A percentile compares a stretch with the other conserved stretches of the same genome.
These are phyloP conservation scores for Fusarium euwallaceae DNA, from an alignment of 2,329 filamentous ascomycete species.

Conservation along the genomic window DNA sequence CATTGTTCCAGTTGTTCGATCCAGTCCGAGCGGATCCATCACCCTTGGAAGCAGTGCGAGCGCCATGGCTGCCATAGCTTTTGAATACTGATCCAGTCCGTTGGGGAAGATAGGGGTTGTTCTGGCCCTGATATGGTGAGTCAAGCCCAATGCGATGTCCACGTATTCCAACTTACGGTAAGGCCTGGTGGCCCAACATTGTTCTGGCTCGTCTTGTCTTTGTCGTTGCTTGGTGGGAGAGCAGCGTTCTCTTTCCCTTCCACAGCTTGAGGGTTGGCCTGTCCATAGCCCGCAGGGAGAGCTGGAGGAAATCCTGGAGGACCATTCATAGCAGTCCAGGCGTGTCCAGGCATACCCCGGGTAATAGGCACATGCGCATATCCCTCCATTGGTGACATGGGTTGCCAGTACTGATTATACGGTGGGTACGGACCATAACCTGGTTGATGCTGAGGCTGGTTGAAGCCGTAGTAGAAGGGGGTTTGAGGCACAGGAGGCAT, in stretches of 20 bases:
- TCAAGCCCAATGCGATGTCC: constrained; percentile 3
- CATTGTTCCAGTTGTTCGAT: constrained; percentile 33
- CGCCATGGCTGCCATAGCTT: constrained; percentile 28
- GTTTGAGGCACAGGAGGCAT: constrained; percentile 59
- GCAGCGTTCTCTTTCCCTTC: constrained; percentile 18
- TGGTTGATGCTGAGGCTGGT: constrained; percentile 50
- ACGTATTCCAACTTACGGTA: constrained; percentile 31
- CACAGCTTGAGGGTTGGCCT: constrained; percentile 10
- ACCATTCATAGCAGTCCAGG: constrained; percentile 40
- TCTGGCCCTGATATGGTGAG: constrained; percentile 26
- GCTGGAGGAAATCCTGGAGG: constrained; percentile 36
- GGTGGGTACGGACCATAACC: constrained; percentile 38
- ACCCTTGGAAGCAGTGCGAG: constrained; percentile 28
- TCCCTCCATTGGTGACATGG: constrained; percentile 23
- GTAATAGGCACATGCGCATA: constrained; percentile 49
- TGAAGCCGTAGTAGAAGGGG: constrained; percentile 58
- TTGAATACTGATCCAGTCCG: constrained; percentile 34
- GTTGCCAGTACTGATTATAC: constrained; percentile 22
- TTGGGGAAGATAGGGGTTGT: constrained; percentile 47
- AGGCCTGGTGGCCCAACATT: constrained; percentile 47
- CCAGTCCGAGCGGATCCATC: constrained; percentile 23
- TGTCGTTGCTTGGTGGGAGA: constrained; percentile 36
- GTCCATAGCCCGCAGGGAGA: constrained; percentile 16
- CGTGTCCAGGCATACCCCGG: constrained; percentile 45
- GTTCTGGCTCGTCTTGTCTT: constrained; percentile 44